Evolutionary conservation across 1,139 yeast genomes (phyloP).

Genomic region (Geotrichum cucujoidarum): DNA sequence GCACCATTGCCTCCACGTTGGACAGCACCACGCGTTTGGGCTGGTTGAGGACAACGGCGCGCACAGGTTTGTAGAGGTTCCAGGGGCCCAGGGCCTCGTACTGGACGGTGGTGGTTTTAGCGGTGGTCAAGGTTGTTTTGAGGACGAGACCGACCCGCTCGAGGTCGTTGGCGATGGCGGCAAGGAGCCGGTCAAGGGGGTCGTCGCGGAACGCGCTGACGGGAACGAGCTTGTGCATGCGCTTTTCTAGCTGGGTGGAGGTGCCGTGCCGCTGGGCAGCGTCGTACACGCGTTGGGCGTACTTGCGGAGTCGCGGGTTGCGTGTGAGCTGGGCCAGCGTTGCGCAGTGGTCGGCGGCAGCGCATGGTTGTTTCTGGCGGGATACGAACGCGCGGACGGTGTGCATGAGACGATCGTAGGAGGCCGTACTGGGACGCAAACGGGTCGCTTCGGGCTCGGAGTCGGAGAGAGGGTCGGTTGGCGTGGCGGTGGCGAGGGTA

Average conservation of each 20-base stretch:
- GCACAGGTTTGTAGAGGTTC: background rate
- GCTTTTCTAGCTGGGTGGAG: background rate
- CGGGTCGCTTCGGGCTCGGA: slow-evolving; percentile 1
- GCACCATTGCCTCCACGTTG: background rate
- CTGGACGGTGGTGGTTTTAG: background rate
- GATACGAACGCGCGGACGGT: slow-evolving; percentile 5
- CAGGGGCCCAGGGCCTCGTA: slow-evolving; percentile 6
- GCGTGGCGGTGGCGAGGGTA: background rate
- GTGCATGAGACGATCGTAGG: slow-evolving; percentile 6
- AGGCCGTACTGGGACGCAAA: slow-evolving; percentile 3
- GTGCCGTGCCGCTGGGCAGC: background rate
- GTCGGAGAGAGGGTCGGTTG: background rate
- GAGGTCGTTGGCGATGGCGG: background rate
- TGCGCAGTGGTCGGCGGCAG: slow-evolving; percentile 4
- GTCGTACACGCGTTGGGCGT: background rate
- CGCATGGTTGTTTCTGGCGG: no score
- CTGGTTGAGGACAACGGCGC: background rate
- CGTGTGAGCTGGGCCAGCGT: background rate
- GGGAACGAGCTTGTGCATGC: background rate
- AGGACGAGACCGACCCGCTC: background rate
- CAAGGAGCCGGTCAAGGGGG: background rate
- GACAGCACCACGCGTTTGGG: background rate
- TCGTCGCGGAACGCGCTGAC: background rate
- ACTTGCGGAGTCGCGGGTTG: background rate
- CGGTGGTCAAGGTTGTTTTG: background rate